Base-by-base conservation (phyloP, 257 asterid genomes). In the Solanum boliviense region DNA sequence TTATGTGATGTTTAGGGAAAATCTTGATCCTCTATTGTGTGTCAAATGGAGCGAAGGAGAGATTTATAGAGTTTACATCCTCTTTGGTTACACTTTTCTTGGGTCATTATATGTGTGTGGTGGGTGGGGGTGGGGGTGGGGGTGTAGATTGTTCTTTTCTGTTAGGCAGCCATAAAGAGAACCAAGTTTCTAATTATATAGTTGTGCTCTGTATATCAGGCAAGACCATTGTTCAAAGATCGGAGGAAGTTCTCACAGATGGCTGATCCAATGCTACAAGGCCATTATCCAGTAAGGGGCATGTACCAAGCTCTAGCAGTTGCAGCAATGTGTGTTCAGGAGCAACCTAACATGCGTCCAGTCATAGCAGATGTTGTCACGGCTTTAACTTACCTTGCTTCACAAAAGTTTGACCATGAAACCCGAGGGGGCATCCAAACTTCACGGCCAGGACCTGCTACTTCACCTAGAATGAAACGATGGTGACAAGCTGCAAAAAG, bases 321-420 rank as follows among this genome's bases (percentile, higher is more conserved):
- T 82, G 99, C 98, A 73, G 96, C 98, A 52, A 94, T 96, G 98
- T 96, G 99, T 81, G 95, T 94, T 52, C 98, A 96, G 88, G 99
- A 96, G 86, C 94, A 94, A 84, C 98, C 99, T 25, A 89, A 90
- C 86, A 68, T 93, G 90, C 93, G 98, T 2, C 99, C 98, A 56
- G 90, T 88, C 81, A 95, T 96, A 27, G 96, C 98, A 0, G 99
- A 96, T 32, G 98, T 96, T 27, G 99, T 96, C 84, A 95, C 98
- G 0, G 99, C 99, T 71, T 89, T 96, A 86, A 90, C 92, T 34
- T 95, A 94, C 91, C 98, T 96, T 13, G 92, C 98, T 46, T 85
- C 95, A 16, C 97, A 95, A 86, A 95, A 94, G 31, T 94, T 90
- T 31, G 91, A 94, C 79, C 91, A 92, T 5, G 92, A 90, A 68